Base-by-base conservation (phyloP, 2,329 filamentous ascomycete genomes). In the Sclerotinia spermophila region DNA sequence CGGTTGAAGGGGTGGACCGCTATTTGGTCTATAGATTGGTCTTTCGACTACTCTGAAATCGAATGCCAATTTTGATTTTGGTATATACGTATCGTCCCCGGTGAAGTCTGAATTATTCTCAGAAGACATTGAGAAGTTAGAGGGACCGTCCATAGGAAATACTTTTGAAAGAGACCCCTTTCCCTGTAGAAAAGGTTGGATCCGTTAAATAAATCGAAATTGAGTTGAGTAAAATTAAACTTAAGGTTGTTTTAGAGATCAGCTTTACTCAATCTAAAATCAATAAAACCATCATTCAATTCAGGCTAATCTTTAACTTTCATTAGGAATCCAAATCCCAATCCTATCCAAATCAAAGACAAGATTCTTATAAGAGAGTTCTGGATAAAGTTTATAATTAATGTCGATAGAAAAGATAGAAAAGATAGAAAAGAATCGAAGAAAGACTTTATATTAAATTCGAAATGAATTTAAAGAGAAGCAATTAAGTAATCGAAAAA, bases 1-100 rank as follows among this genome's bases (percentile, higher is more conserved):
- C 15, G 82, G 83, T 5, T 82, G 82, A 2, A 85, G 78, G 0
- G 83, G 80, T 0, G 86, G 86, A 0, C 84, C 84, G 11, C 82
- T 82, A 48, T 84, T 83, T 4, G 82, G 82, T 1, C 80, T 77
- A 74, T 87, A 87, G 21, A 72, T 77, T 0, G 77, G 74, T 70
- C 75, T 72, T 69, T 79, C 72, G 11, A 73, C 68, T 13, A 79
- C 72, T 6, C 74, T 73, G 64, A 79, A 78, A 65, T 78, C 77
- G 65, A 79, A 77, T 24, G 62, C 45, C 62, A 66, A 66, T 53
- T 27, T 68, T 53, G 56, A 64, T 58, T 40, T 68, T 62, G 48
- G 51, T 58, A 59, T 48, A 48, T 38, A n/a, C 24, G 48, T 40
- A 66, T 66, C 24, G 7, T 66, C 35, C 33, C 45, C 62, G 62